Conservation (phyloP, 1,139 yeast species). For the Yamadazyma friedrichii region DNA sequence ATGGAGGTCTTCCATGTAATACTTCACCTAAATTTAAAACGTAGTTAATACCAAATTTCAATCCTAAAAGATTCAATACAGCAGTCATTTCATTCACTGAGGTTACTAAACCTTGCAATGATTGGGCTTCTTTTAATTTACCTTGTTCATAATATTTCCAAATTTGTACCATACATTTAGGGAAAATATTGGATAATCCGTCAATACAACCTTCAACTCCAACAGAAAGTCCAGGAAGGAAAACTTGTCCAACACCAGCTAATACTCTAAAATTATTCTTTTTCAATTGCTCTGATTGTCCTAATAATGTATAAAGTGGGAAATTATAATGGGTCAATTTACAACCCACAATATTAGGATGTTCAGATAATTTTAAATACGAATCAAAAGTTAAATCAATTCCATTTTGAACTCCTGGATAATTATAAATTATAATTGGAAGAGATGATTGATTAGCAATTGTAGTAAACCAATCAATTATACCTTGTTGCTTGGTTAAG, state of each 20-base stretch:
- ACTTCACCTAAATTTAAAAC: constrained; percentile 20
- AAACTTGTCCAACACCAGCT: constrained; percentile 27
- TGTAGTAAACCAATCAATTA: constrained; percentile 37
- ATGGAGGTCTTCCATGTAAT: constrained; percentile 18
- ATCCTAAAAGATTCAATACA: constrained; percentile 43
- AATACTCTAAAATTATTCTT: constrained; percentile 21
- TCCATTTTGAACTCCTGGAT: constrained; percentile 46
- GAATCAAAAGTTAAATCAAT: constrained; percentile 37
- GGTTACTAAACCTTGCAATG: constrained; percentile 37
- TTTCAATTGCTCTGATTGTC: constrained; percentile 31
- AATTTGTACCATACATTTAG: constrained; percentile 38
- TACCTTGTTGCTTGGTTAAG: constrained; percentile 36
- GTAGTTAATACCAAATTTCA: constrained; percentile 36
- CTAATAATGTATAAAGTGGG: constrained; percentile 28
- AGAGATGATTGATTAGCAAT: constrained; percentile 42
- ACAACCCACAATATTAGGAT: constrained; percentile 39
- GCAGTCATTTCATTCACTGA: constrained; percentile 42
- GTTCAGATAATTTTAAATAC: constrained; percentile 29
- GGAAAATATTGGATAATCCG: constrained; percentile 42
- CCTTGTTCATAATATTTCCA: constrained; percentile 26
- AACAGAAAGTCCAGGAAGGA: constrained; percentile 23
- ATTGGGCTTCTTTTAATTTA: constrained; percentile 35
- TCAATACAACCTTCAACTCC: constrained; percentile 25
- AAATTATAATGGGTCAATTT: constrained; percentile 43
- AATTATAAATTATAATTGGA: constrained; percentile 47